Base-by-base conservation (phyloP, 1,284 basidiomycete genomes). In the Microbotryum lychnidis-dioicae region DNA sequence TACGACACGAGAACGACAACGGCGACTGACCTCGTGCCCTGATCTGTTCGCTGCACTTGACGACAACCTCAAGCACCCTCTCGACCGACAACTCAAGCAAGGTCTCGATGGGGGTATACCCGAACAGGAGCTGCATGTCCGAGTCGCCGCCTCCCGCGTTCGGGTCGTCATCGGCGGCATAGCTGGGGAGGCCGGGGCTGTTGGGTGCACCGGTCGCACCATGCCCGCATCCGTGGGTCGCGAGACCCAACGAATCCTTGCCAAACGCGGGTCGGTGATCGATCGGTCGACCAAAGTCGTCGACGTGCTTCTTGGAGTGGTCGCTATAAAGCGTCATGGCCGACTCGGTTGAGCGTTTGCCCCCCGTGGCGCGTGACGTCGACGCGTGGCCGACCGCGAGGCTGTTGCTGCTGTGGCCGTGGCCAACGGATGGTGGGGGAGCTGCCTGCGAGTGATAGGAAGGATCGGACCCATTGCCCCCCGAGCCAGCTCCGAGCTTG, bases 281-380 rank as follows among this genome's bases (percentile, higher is more conserved):
- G 51, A 68, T 31, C 20, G 56, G 52, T 4, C 67, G 59, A 1
- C 67, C 67, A 50, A 68, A 68, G 50, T 68, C 67, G 62, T 68
- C 67, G 49, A 68, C 58, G 23, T 61, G 60, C 37, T 42, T 42
- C 37, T 42, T 42, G 37, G 37, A 42, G 37, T 42, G 37, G 37
- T 42, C 18, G 37, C 37, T 42, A 10, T 42, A 4, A 4, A 42
- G 37, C 16, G 37, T 42, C 37, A 42, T 42, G 37, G 37, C 37
- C 37, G 37, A 42, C 14, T 42, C 37, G 37, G 37, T 42, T 16
- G 37, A 42, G 14, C 12, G 37, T 42, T 42, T 42, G 37, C 37
- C 37, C 37, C 37, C 37, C 37, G 37, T 42, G 37, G 14, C 37
- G 37, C 37, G 37, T 18, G 37, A 42, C 37, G 37, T 12, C 37